Conservation (phyloP, 2,329 filamentous ascomycete species). For the Lasiodiplodia sp. region DNA sequence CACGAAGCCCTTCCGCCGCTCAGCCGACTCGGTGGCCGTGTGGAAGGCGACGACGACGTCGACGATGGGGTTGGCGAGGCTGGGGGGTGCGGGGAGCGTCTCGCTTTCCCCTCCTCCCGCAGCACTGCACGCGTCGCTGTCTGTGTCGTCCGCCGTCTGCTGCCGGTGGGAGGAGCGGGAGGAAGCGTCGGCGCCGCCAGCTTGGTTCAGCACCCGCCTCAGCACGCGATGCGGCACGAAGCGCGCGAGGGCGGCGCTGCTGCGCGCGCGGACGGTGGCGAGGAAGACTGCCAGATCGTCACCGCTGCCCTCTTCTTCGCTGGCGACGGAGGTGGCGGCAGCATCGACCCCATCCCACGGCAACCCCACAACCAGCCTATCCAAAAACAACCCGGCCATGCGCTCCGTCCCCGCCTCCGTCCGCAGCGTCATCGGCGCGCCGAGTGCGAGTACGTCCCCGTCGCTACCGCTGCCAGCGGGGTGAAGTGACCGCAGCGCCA, state of each 20-base stretch:
- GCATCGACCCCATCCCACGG: background rate
- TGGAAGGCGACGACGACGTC: constrained; percentile 13
- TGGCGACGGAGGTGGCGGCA: too few species aligned
- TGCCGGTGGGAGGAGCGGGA: too few species aligned
- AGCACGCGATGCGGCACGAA: constrained; percentile 6
- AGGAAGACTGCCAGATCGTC: background rate
- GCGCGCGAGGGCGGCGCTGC: constrained; percentile 14
- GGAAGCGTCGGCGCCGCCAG: background rate
- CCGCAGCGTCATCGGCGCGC: constrained; percentile 26
- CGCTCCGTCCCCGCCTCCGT: constrained; percentile 25
- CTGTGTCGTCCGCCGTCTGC: background rate
- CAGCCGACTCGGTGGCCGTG: constrained; percentile 12
- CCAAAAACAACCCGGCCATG: constrained; percentile 29
- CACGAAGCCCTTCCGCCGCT: background rate
- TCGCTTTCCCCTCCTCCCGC: background rate
- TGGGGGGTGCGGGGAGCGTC: background rate
- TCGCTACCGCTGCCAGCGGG: background rate
- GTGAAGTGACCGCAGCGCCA: constrained; percentile 13
- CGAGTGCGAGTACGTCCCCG: constrained; percentile 11
- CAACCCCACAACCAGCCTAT: constrained; percentile 22
- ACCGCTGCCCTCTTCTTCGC: background rate
- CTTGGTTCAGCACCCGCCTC: background rate
- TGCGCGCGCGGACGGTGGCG: background rate
- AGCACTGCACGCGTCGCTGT: background rate
- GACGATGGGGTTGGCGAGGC: background rate